A percentile compares a stretch with the other conserved stretches of the same genome.
Evolutionary conservation across 768 basidiomycete genomes (phyloP).

Genomic region (Hemileccinum rubropunctum): DNA sequence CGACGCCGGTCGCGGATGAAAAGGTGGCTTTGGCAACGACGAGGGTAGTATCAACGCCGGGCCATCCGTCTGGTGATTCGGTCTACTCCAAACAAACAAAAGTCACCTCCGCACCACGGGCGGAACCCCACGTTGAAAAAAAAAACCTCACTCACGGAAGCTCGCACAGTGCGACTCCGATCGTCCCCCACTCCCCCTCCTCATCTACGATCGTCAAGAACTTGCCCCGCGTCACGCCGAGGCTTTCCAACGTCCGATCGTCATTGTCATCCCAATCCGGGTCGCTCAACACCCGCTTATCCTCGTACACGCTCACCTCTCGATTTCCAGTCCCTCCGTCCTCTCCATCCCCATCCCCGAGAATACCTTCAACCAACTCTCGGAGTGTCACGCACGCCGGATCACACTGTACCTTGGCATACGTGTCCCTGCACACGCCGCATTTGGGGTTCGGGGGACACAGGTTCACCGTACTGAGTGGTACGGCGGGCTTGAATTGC

Average conservation of each 20-base stretch:
- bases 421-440: constrained; percentile 84
- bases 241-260: constrained; percentile 73
- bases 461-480: constrained; percentile 67
- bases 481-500: constrained; percentile 75
- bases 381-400: constrained; percentile 64
- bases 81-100: constrained; percentile 33
- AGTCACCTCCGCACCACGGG: not conserved
- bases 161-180: constrained; percentile 64
- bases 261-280: constrained; percentile 93
- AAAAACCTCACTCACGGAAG: constrained; percentile 58
- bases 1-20: constrained; percentile 38
- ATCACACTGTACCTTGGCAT: constrained; percentile 73
- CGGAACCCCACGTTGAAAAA: too few species aligned
- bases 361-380: constrained; percentile 65
- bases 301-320: constrained; percentile 86
- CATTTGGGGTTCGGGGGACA: constrained; percentile 74
- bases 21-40: constrained; percentile 57
- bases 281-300: constrained; percentile 82
- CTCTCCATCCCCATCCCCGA: constrained; percentile 47
- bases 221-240: constrained; percentile 79
- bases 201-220: constrained; percentile 90
- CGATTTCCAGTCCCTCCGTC: constrained; percentile 36
- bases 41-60: constrained; percentile 62
- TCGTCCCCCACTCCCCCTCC: constrained; percentile 70
- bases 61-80: constrained; percentile 51